phyloP scores from a whole-genome alignment of 2,329 filamentous ascomycete genomes.

The Beauveria pseudobassiana region DNA sequence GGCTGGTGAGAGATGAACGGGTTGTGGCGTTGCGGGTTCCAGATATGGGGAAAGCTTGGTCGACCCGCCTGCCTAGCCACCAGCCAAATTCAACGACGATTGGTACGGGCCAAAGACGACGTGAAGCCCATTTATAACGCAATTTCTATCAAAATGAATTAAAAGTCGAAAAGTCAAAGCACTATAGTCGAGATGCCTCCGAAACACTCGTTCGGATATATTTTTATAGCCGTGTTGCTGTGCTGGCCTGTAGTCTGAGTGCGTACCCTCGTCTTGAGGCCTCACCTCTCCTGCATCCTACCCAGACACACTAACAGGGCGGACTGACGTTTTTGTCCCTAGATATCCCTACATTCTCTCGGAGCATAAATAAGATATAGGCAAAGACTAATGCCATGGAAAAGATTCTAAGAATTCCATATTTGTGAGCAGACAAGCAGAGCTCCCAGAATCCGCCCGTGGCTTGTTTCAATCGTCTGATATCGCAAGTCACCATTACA shows the following conservation, averaged over 20 bases:
- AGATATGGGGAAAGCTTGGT: neutral
- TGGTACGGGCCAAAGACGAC: neutral
- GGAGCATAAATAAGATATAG: too few species aligned
- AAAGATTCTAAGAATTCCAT: neutral
- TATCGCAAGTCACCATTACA: neutral
- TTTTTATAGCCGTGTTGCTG: neutral
- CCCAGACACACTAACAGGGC: neutral
- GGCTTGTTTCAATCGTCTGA: neutral
- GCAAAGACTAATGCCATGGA: neutral
- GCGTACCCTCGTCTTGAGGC: slow-evolving; percentile 3
- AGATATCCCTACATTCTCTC: neutral
- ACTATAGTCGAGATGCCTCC: too few species aligned
- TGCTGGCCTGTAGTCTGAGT: too few species aligned
- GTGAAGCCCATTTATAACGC: neutral
- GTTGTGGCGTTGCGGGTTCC: neutral
- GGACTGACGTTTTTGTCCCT: neutral
- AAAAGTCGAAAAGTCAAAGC: neutral
- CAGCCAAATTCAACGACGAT: neutral
- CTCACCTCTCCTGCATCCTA: neutral
- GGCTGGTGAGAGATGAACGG: neutral
- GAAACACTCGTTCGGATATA: too few species aligned
- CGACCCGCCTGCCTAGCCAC: neutral
- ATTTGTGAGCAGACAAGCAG: neutral
- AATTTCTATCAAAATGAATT: neutral
- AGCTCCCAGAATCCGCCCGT: slow-evolving; percentile 3